phyloP scores from a whole-genome alignment of 306 rosid species.

The Castanea crenata region DNA sequence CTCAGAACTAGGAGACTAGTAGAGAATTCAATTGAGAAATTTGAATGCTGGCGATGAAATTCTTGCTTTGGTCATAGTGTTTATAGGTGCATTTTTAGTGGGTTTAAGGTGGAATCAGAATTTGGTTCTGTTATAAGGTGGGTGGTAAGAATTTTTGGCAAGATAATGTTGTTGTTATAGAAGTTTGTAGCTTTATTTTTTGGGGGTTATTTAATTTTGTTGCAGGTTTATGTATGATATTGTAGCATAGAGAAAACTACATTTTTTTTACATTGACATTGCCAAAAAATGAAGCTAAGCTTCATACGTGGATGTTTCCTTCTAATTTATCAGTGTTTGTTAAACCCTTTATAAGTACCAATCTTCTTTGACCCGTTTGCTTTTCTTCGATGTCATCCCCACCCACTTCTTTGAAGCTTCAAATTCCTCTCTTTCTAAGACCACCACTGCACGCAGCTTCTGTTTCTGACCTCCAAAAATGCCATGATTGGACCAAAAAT shows the following conservation, averaged over 20 bases:
- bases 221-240: background rate
- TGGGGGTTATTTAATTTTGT: background rate
- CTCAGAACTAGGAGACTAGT: no score
- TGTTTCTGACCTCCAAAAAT: slow-evolving; percentile 49
- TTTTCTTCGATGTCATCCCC: slow-evolving; percentile 21
- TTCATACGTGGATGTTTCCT: slow-evolving; percentile 22
- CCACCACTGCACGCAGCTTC: slow-evolving; percentile 56
- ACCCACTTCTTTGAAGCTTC: slow-evolving; percentile 38
- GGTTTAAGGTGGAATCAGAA: background rate
- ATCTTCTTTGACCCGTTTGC: slow-evolving; percentile 31
- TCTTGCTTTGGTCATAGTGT: background rate
- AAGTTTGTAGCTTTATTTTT: background rate
- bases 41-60: background rate
- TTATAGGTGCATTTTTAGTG: background rate
- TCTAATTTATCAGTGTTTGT: slow-evolving; percentile 26
- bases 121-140: background rate
- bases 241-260: background rate
- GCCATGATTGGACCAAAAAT: slow-evolving; percentile 78
- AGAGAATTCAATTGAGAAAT: no score
- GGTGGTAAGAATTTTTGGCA: background rate
- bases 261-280: slow-evolving; percentile 11
- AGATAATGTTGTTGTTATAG: background rate
- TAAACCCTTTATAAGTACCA: slow-evolving; percentile 19
- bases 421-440: slow-evolving; percentile 64
- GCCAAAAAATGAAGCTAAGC: slow-evolving; percentile 48